Percentiles rank a stretch among this genome's conserved stretches.
Evolutionary conservation across 352 stramenopile species (phyloP).

Genomic region (Pythium rhizo-oryzae): DNA sequence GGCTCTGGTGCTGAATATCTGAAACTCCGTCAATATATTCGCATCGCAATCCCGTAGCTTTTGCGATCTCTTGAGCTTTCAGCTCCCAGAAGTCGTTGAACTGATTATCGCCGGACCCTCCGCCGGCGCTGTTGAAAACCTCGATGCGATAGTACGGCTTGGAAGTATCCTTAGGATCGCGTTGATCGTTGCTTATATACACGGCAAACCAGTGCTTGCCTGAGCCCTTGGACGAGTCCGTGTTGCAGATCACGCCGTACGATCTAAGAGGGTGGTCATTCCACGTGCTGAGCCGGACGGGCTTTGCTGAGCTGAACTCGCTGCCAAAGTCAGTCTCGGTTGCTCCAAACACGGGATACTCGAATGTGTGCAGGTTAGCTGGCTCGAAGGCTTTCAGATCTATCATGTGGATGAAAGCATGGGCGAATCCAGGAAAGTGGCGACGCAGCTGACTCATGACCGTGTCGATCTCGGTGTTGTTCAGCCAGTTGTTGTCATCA

Average conservation of each 20-base stretch:
- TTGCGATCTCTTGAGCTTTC: not conserved
- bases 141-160: not conserved
- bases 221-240: conserved; percentile 1
- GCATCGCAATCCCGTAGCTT: not conserved
- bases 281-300: not conserved
- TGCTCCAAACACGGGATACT: not conserved
- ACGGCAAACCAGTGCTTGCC: conserved; percentile 2
- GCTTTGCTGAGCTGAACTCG: not conserved
- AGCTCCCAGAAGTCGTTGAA: not conserved
- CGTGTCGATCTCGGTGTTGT: conserved; percentile 12
- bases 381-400: not conserved
- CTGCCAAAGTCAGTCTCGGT: not conserved
- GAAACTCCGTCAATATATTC: not conserved
- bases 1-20: conserved; percentile 9
- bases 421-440: conserved; percentile 2
- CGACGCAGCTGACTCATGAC: not conserved
- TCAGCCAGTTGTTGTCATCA: conserved; percentile 8
- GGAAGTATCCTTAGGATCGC: not conserved
- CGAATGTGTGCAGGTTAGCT: not conserved
- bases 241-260: conserved; percentile 2
- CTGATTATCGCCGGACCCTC: not conserved
- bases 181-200: not conserved
- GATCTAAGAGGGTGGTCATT: not conserved
- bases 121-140: not conserved
- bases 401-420: conserved; percentile 7